Conservation (phyloP, 202 grass and related monocot species). For the Zoysia matrella region DNA sequence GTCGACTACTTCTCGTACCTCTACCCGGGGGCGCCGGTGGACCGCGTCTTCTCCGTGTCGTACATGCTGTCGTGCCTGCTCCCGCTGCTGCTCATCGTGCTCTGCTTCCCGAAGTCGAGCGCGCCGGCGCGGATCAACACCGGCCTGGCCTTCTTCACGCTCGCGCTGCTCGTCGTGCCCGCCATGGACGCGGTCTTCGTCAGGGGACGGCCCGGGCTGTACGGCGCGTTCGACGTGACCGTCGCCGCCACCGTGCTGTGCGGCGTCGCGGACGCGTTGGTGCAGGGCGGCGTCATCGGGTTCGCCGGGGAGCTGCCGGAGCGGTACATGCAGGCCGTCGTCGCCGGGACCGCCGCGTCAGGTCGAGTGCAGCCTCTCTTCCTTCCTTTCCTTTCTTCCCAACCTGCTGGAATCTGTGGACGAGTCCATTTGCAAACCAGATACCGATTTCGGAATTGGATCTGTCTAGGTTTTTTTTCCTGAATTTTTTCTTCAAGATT, state of each 20-base stretch:
- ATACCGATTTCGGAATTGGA: background rate
- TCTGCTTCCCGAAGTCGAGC: constrained; percentile 70
- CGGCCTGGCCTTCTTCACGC: constrained; percentile 62
- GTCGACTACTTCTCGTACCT: constrained; percentile 96
- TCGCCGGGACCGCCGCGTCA: constrained; percentile 80
- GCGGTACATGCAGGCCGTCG: constrained; percentile 89
- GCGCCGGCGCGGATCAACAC: constrained; percentile 72
- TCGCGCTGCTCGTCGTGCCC: constrained; percentile 69
- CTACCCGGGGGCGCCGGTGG: constrained; percentile 67
- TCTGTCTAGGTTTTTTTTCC: background rate
- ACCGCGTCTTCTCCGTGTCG: constrained; percentile 81
- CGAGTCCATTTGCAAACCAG: background rate
- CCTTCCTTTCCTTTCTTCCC: too few species aligned
- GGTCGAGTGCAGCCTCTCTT: constrained; percentile 9
- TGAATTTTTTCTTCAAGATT: background rate
- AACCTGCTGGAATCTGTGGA: background rate
- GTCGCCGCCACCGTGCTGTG: constrained; percentile 63
- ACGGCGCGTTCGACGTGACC: constrained; percentile 69
- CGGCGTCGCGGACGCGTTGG: constrained; percentile 72
- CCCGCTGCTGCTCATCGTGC: constrained; percentile 64
- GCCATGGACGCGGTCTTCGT: constrained; percentile 78
- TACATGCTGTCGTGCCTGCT: constrained; percentile 81
- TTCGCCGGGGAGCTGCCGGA: constrained; percentile 85
- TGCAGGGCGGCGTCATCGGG: constrained; percentile 85
- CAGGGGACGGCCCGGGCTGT: constrained; percentile 55